Evolutionary conservation across 352 stramenopile species (phyloP), one percentile per base, ranked within the genome.

Genomic region (Salisapilia sapeloensis): DNA sequence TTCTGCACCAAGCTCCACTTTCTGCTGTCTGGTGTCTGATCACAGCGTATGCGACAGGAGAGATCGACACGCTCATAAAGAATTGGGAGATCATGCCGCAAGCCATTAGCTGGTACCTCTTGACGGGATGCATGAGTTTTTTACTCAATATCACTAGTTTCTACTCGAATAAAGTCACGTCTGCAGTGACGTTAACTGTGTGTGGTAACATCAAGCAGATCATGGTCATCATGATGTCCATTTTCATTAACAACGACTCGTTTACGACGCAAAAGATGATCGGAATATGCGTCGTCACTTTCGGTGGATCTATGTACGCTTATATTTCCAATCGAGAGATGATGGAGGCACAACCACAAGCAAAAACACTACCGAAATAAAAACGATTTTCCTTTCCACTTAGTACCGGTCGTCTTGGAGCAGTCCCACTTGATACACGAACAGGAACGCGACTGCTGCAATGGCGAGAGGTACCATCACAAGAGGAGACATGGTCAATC

Each of bases 181-280:
- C 79, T 15, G 74, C 89, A n/a, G 60, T 97, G 36, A 97, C 86
- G 39, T 51, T 97, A 11, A 93, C 69, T 35, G 92, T 97, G 25
- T 87, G 84, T 35, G 82, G 72, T 36, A 96, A 97, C 59, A 74
- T 95, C 39, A 97, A 98, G 57, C 87, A 97, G 66, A 78, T 91
- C 33, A 55, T 80, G 17, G 74, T 87, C 34, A 84, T 84, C 44
- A 53, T 62, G 29, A 62, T 84, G 58, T 85, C 69, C 30, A 81
- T 81, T 34, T 14, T 72, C 26, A 77, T 85, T 42, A 78, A 81
- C 46, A 44, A 75, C 50, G 70, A 85, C 30, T 50, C 63, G 12
- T 61, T 85, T 41, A 74, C 58, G 6, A 48, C 56, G 3, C 63
- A 80, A 42, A 85, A 79, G 36, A 44, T 70, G 36, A 44, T 78